Evolutionary conservation across 371 early-diverging fungal species (phyloP).

Genomic region (Choanephora cucurbitarum): DNA sequence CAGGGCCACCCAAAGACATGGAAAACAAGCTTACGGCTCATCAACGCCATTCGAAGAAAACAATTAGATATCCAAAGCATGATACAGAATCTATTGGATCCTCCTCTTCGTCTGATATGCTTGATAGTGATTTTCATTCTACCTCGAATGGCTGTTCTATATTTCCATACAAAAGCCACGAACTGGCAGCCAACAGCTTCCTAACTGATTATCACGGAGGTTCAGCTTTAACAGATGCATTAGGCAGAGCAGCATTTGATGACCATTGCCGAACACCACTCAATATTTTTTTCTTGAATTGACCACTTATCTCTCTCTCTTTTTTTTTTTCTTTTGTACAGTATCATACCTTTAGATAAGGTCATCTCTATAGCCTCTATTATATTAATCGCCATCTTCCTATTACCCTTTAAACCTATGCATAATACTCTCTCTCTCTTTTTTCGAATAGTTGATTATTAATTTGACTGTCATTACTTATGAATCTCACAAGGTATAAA

Average conservation of each 20-base stretch:
- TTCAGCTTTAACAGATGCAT: background rate
- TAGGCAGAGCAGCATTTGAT: background rate
- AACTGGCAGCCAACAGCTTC: background rate
- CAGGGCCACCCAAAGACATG: slow-evolving; percentile 13
- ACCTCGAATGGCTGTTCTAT: background rate
- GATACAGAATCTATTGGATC: slow-evolving; percentile 12
- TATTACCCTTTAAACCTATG: too few relatives aligned
- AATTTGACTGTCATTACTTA: too few relatives aligned
- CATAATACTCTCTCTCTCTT: too few relatives aligned
- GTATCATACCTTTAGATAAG: too few relatives aligned
- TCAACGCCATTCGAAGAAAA: background rate
- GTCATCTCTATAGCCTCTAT: too few relatives aligned
- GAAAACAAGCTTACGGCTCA: background rate
- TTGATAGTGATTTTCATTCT: slow-evolving; percentile 2
- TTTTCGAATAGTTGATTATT: too few relatives aligned
- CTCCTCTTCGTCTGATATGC: slow-evolving; percentile 1
- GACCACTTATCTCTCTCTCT: too few relatives aligned
- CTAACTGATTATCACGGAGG: background rate
- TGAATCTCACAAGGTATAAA: background rate
- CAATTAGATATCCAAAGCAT: slow-evolving; percentile 1
- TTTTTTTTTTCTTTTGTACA: background rate
- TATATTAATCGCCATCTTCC: too few relatives aligned
- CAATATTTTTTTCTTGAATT: background rate
- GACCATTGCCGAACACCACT: background rate
- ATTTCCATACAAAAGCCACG: background rate